These are phyloP conservation scores for Boletus rubescentipes DNA, from an alignment of 768 basidiomycete species.

Conservation along the genomic window DNA sequence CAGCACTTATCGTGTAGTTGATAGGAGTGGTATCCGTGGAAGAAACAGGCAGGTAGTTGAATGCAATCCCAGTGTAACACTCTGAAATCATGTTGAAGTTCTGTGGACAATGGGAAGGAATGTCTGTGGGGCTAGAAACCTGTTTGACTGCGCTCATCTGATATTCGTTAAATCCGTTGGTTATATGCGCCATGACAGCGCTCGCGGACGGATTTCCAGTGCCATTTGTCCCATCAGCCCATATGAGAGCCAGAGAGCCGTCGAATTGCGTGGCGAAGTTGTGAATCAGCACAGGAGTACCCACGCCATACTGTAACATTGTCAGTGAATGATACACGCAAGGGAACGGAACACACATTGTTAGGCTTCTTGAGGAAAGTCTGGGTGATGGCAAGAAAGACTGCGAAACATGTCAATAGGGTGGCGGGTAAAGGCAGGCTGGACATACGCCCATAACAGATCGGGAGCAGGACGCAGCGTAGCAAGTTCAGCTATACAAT, in stretches of 20 bases:
- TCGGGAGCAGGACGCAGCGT: slow-evolving; percentile 61
- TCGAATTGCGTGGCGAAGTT: slow-evolving; percentile 51
- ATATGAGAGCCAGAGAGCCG: slow-evolving; percentile 52
- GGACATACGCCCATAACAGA: slow-evolving; percentile 51
- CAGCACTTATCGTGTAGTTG: slow-evolving; percentile 71
- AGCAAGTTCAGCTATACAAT: slow-evolving; percentile 51
- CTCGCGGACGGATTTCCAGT: slow-evolving; percentile 51
- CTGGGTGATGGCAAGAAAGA: slow-evolving; percentile 66
- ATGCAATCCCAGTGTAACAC: slow-evolving; percentile 68
- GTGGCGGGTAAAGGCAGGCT: no score
- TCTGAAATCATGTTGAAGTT: slow-evolving; percentile 71
- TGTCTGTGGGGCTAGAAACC: slow-evolving; percentile 45
- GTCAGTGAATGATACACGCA: neutral
- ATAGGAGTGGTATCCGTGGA: slow-evolving; percentile 35
- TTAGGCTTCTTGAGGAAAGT: slow-evolving; percentile 55
- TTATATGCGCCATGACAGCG: slow-evolving; percentile 61
- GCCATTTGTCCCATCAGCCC: slow-evolving; percentile 68
- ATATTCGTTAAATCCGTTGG: slow-evolving; percentile 45
- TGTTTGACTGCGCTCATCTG: slow-evolving; percentile 53
- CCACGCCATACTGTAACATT: slow-evolving; percentile 57
- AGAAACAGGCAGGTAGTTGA: slow-evolving; percentile 53
- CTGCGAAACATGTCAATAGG: slow-evolving; percentile 11
- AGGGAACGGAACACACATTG: slow-evolving; percentile 44
- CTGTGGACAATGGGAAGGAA: slow-evolving; percentile 61
- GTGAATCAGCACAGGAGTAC: slow-evolving; percentile 49